Evolutionary conservation across 495 filamentous ascomycete genomes (phyloP), one percentile per base, ranked within the genome.

Genomic region (Hypoxylon rickii): DNA sequence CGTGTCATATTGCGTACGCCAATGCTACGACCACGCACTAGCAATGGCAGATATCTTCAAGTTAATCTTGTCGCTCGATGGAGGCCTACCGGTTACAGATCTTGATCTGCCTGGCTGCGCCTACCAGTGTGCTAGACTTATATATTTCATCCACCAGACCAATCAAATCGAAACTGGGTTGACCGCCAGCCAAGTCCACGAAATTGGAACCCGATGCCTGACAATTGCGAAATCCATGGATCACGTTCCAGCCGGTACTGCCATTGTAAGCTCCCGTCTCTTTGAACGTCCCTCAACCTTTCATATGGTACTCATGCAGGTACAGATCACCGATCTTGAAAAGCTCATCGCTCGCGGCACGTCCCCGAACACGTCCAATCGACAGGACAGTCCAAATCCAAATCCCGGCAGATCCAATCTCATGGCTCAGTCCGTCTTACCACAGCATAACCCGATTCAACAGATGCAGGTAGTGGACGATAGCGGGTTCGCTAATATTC

Each of bases 21-120:
- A 66, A 33, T 77, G 76, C 46, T 77, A 77, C 53, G 71, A 77
- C 19, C 76, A 80, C 36, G 76, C 77, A 16, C 52, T 70, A 10
- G 71, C 73, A 13, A 76, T 79, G 72, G 65, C 77, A 1, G 74
- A 77, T 47, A 77, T 78, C 51, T 75, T 80, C 53, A 69, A 71
- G 2, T 58, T 72, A 36, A 50, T 78, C 15, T 51, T 79, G 47
- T 65, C 66, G 8, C 66, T 77, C 2, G 67, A 71, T 2, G 68
- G 63, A 44, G 71, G 64, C 12, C 64, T 73, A 2, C 74, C 74
- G 0, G 64, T 79, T 7, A 73, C 73, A 7, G 77, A 79, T 46
- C 57, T 78, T 6, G 77, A 79, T 55, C 56, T 80, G 32, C 66
- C 75, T n/a, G 67, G 70, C 0, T 80, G 76, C 45, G 74, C 74